A percentile compares a stretch with the other conserved stretches of the same genome.
These are phyloP conservation scores for Russula ochroleuca DNA, from an alignment of 768 basidiomycete species.

Conservation along the genomic window DNA sequence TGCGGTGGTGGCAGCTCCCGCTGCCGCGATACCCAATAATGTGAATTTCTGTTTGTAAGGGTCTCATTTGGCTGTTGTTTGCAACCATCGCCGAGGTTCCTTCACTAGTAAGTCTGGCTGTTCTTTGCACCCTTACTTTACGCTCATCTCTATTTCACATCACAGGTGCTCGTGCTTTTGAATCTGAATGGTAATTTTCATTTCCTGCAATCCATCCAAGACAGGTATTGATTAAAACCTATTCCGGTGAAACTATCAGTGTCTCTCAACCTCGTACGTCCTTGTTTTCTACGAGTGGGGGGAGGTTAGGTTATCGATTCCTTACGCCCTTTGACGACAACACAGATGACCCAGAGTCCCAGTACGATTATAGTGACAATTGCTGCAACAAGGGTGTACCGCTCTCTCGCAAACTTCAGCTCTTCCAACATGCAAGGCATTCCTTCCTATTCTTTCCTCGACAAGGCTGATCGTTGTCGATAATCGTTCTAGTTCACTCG, in stretches of 20 bases:
- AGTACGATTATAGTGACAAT: background rate
- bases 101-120: background rate
- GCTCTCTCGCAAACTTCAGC: background rate
- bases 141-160: background rate
- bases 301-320: background rate
- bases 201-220: background rate
- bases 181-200: constrained; percentile 9
- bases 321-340: background rate
- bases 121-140: background rate
- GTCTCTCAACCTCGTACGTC: background rate
- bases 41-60: background rate
- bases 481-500: too few relatives aligned
- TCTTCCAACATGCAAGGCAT: too few relatives aligned
- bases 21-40: background rate
- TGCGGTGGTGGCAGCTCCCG: background rate
- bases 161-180: constrained; percentile 11
- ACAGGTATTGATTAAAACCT: background rate
- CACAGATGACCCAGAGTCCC: background rate
- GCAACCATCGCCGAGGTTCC: background rate
- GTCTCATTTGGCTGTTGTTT: constrained; percentile 9
- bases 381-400: background rate
- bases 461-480: too few relatives aligned
- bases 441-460: too few relatives aligned
- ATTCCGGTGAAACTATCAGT: background rate
- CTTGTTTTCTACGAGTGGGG: background rate